phyloP scores from a whole-genome alignment of 441 rosid species.

The Brassica balearica region DNA sequence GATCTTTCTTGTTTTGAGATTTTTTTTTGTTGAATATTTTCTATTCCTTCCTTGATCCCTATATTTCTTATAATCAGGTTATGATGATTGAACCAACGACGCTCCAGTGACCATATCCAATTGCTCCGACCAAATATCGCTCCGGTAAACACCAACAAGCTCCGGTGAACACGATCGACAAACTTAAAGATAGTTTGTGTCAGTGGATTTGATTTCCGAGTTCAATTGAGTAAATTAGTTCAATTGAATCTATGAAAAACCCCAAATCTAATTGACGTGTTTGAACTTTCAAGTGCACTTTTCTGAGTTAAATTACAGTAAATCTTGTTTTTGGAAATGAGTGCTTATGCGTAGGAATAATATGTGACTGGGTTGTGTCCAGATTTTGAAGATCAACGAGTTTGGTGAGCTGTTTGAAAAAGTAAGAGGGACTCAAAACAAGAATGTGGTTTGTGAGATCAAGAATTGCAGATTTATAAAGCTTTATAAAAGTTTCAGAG shows the following conservation, averaged over 20 bases:
- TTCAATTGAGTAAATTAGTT: neutral
- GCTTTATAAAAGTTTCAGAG: neutral
- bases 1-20: no score
- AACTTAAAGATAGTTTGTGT: neutral
- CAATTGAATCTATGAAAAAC: neutral
- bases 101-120: neutral
- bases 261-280: neutral
- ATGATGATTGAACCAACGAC: neutral
- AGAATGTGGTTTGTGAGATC: constrained; percentile 90
- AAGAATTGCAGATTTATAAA: constrained; percentile 22
- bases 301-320: neutral
- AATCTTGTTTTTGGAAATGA: no score
- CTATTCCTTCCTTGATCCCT: no score
- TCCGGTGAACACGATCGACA: neutral
- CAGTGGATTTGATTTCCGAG: neutral
- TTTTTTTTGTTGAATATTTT: no score
- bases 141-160: neutral
- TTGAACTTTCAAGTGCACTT: neutral
- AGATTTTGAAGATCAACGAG: constrained; percentile 90
- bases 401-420: constrained; percentile 93
- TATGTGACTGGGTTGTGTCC: constrained; percentile 94
- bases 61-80: no score
- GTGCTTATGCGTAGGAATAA: neutral
- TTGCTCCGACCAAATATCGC: neutral
- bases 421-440: constrained; percentile 79